These are phyloP conservation scores for Xylariaceae sp. DNA, from an alignment of 2,329 filamentous ascomycete genomes.

Conservation along the genomic window DNA sequence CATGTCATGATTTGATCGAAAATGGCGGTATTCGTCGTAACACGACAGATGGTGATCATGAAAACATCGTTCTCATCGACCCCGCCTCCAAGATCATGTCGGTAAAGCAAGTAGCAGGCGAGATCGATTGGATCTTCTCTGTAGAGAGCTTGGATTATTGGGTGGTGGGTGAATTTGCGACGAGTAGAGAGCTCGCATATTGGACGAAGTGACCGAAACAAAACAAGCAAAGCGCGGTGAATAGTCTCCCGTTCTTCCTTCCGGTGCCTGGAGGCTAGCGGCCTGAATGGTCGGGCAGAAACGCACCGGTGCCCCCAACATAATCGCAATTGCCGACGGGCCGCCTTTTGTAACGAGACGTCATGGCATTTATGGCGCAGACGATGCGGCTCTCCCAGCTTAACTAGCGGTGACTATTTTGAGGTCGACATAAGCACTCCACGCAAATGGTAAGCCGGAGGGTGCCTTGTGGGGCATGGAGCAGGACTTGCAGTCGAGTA, in stretches of 20 bases:
- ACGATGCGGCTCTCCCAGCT: constrained; percentile 4
- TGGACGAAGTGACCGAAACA: background rate
- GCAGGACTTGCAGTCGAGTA: background rate
- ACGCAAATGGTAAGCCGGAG: constrained; percentile 6
- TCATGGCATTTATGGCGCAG: background rate
- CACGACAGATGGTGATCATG: constrained; percentile 39
- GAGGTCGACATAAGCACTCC: constrained; percentile 9
- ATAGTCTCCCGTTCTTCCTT: background rate
- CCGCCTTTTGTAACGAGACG: background rate
- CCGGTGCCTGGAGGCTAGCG: background rate
- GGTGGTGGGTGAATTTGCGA: background rate
- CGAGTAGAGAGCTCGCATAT: background rate
- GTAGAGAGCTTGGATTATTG: too few relatives aligned
- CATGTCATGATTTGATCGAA: constrained; percentile 52
- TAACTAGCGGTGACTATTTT: constrained; percentile 20
- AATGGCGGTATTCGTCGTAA: constrained; percentile 46
- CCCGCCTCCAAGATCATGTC: constrained; percentile 46
- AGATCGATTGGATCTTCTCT: background rate
- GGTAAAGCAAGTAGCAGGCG: background rate
- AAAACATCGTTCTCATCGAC: constrained; percentile 39
- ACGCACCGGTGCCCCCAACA: background rate
- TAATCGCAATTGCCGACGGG: background rate
- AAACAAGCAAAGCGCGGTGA: too few relatives aligned
- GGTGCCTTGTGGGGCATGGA: constrained; percentile 1
- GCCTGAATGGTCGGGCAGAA: background rate